Evolutionary conservation across 148 eudicot genomes (phyloP).

Genomic region (Silene conica): DNA sequence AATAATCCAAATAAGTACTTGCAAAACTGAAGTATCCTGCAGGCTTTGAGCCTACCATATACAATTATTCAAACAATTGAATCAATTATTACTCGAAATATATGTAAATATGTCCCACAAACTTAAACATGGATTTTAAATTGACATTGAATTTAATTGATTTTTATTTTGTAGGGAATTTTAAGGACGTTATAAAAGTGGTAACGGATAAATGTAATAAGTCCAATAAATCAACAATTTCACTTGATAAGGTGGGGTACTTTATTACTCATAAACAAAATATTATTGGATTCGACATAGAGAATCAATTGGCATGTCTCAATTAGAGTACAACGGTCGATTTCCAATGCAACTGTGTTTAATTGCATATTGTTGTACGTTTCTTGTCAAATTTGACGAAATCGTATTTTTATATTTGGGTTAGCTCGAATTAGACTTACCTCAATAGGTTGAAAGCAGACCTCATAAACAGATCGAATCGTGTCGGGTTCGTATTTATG

Average conservation of each 20-base stretch:
- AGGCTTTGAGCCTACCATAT: not conserved
- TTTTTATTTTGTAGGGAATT: not conserved
- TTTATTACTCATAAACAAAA: constrained; percentile 1
- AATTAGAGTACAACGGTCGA: constrained; percentile 24
- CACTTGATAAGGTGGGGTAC: constrained; percentile 13
- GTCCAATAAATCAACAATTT: constrained; percentile 14
- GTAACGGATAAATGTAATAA: not conserved
- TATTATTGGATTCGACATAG: not conserved
- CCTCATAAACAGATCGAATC: too few relatives aligned
- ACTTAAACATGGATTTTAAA: not conserved
- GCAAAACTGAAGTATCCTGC: not conserved
- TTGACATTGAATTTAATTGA: not conserved
- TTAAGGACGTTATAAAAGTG: constrained; percentile 20
- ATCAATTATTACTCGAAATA: too few relatives aligned
- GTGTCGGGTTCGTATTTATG: too few relatives aligned
- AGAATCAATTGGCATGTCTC: constrained; percentile 21
- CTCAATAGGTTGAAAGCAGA: too few relatives aligned
- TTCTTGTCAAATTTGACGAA: too few relatives aligned
- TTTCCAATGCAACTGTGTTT: not conserved
- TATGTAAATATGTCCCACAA: not conserved
- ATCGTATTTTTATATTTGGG: too few relatives aligned
- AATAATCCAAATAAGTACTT: not conserved
- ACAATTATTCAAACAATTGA: too few relatives aligned
- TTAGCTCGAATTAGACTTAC: too few relatives aligned
- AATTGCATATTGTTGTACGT: not conserved